Conservation (phyloP, 306 rosid species). For the Castanopsis chinensis region DNA sequence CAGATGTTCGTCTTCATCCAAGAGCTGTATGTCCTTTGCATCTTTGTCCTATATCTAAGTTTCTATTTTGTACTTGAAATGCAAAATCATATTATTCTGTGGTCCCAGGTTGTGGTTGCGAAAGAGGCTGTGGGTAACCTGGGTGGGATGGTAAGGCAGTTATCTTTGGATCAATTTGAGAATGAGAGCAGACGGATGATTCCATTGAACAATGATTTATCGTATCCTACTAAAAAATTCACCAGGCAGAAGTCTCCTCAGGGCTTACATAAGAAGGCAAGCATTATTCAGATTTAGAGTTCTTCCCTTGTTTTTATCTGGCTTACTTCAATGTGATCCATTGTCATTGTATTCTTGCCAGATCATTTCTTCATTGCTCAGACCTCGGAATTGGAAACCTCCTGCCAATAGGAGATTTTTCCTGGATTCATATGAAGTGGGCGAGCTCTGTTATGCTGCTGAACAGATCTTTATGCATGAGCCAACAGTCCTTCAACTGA, state of each 20-base stretch:
- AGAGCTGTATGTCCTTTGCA: conserved; percentile 77
- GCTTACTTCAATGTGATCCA: conserved; percentile 13
- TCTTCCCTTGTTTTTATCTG: conserved; percentile 10
- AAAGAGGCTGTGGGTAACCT: conserved; percentile 95
- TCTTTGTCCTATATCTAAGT: conserved; percentile 9
- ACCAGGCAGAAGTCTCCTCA: conserved; percentile 95
- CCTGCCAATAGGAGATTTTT: conserved; percentile 89
- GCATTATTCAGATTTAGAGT: conserved; percentile 24
- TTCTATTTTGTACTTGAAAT: conserved; percentile 18
- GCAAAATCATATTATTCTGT: conserved; percentile 32
- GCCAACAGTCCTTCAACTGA: conserved; percentile 94
- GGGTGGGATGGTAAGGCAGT: conserved; percentile 98
- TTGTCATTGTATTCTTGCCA: conserved; percentile 36
- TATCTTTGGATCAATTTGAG: conserved; percentile 98
- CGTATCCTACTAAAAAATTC: conserved; percentile 76
- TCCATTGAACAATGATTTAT: conserved; percentile 74
- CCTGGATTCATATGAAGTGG: conserved; percentile 99
- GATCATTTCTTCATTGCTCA: conserved; percentile 81
- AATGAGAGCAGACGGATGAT: conserved; percentile 99
- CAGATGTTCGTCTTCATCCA: conserved; percentile 97
- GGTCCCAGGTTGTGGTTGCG: conserved; percentile 93
- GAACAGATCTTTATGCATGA: conserved; percentile 99
- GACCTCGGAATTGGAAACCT: conserved; percentile 98
- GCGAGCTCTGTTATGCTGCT: conserved; percentile 98
- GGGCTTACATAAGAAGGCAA: conserved; percentile 94